Base-by-base conservation (phyloP, 257 asterid genomes). In the Solanum medicagineum region DNA sequence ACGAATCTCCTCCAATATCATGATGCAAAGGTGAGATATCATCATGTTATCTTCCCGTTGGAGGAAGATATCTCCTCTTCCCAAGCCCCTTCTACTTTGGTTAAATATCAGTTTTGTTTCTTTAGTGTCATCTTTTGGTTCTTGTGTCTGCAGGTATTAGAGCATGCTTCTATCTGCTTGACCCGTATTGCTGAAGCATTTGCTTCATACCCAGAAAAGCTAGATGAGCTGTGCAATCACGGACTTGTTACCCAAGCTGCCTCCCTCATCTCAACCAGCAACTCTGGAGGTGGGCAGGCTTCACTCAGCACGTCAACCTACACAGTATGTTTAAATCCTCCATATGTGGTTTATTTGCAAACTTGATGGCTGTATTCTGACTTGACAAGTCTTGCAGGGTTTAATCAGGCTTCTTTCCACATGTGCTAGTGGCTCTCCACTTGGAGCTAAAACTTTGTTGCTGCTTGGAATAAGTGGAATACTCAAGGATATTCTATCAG, bases 181-280 rank as follows among this genome's bases (percentile, higher is more conserved):
- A 95, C 99, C 4, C 95, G 99, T 85, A 97, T 97, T 88, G 98
- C 99, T 10, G 99, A 97, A 91, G 93, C 99, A 68, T 97, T 97
- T 92, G 94, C 98, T 60, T 92, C 98, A n/a, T 91, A 95, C 24
- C 94, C 99, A 1, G 99, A 97, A 80, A 97, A 91, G 92, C 97
- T 97, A 63, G 99, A 95, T 86, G 97, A 93, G 83, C 95, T 97
- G 85, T 94, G 98, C 91, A 93, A 97, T 87, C 98, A 95, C 75
- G 99, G 99, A 86, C 95, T 97, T 49, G 98, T 97, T 69, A 91
- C 98, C 29, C 98, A 94, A 90, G 98, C 97, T 81, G 97, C 98
- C 51, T 70, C 99, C 19, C 94, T 97, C 71, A 91, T 97, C 90
- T 94, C 99, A 84, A 88, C 97, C 86, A 94, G 94, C 83, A 92